Evolutionary conservation across 192 early-diverging fungal genomes (phyloP).

Genomic region (Jimgerdemannia lactiflua): DNA sequence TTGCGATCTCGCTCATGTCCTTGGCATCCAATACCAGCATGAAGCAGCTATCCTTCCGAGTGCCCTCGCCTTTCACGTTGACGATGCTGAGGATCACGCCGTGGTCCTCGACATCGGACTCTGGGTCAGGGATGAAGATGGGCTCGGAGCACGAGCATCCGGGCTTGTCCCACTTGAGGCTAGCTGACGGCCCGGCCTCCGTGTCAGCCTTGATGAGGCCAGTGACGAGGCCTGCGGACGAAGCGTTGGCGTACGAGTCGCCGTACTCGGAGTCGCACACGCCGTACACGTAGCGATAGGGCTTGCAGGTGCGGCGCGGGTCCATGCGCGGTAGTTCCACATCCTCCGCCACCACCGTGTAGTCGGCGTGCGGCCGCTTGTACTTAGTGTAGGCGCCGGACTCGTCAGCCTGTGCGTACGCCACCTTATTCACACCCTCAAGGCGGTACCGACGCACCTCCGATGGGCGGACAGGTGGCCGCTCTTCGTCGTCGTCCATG

Average conservation of each 20-base stretch:
- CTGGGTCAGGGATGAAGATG: slow-evolving; percentile 27
- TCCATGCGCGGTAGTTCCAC: slow-evolving; percentile 36
- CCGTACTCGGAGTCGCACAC: slow-evolving; percentile 31
- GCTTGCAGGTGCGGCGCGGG: slow-evolving; percentile 15
- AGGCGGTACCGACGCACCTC: not conserved
- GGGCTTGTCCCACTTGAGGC: slow-evolving; percentile 28
- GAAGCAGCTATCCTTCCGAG: slow-evolving; percentile 13
- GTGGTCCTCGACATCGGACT: slow-evolving; percentile 31
- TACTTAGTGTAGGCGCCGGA: not conserved
- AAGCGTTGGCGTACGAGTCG: slow-evolving; percentile 23
- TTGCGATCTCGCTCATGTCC: slow-evolving; percentile 22
- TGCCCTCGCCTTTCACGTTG: slow-evolving; percentile 9
- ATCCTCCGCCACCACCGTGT: slow-evolving; percentile 24
- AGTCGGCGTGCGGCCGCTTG: slow-evolving; percentile 12
- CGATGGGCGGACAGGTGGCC: not conserved
- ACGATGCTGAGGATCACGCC: slow-evolving; percentile 32
- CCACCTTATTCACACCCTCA: not conserved
- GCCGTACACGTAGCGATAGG: slow-evolving; percentile 31
- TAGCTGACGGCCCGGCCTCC: slow-evolving; percentile 3
- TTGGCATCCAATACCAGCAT: slow-evolving; percentile 27
- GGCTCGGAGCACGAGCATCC: slow-evolving; percentile 36
- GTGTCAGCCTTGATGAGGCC: slow-evolving; percentile 33
- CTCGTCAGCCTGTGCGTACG: not conserved
- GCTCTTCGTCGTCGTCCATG: too few species aligned
- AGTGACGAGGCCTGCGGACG: not conserved